Percentiles rank a stretch among this genome's conserved stretches.
These are phyloP conservation scores for Endocalyx cinctus DNA, from an alignment of 2,329 filamentous ascomycete genomes.

Conservation along the genomic window DNA sequence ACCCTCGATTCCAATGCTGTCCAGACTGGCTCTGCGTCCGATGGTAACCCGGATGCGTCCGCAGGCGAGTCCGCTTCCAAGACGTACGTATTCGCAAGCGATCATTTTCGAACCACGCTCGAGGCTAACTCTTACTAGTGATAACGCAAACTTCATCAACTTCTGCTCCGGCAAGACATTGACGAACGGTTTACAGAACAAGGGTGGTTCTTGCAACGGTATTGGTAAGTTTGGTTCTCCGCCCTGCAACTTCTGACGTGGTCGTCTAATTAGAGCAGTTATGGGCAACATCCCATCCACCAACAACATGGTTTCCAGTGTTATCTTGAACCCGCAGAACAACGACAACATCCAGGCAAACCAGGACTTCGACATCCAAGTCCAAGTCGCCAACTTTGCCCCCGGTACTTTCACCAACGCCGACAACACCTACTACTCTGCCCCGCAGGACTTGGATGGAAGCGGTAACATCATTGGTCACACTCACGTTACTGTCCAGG, in stretches of 20 bases:
- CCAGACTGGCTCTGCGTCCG: slow-evolving; percentile 43
- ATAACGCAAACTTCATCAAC: slow-evolving; percentile 59
- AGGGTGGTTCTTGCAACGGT: slow-evolving; percentile 59
- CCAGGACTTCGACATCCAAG: slow-evolving; percentile 47
- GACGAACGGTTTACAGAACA: slow-evolving; percentile 57
- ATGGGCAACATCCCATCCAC: slow-evolving; percentile 58
- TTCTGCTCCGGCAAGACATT: slow-evolving; percentile 50
- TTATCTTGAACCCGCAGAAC: slow-evolving; percentile 50
- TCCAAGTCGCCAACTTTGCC: slow-evolving; percentile 49
- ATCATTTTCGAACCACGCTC: not conserved
- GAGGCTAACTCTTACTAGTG: slow-evolving; percentile 36
- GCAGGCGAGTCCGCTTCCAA: slow-evolving; percentile 47
- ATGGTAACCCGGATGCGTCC: slow-evolving; percentile 23
- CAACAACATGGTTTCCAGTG: slow-evolving; percentile 52
- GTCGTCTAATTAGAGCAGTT: no score
- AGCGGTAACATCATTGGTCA: slow-evolving; percentile 52
- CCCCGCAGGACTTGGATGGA: slow-evolving; percentile 48
- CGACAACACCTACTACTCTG: slow-evolving; percentile 55
- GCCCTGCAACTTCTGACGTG: no score
- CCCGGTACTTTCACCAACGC: slow-evolving; percentile 60
- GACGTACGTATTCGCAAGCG: slow-evolving; percentile 36
- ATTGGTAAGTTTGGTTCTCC: slow-evolving; percentile 41
- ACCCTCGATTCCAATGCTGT: slow-evolving; percentile 40
- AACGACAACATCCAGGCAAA: slow-evolving; percentile 42
- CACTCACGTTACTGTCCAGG: slow-evolving; percentile 56